These are phyloP conservation scores for Talaromyces adpressus DNA, from an alignment of 495 filamentous ascomycete genomes.

Conservation along the genomic window DNA sequence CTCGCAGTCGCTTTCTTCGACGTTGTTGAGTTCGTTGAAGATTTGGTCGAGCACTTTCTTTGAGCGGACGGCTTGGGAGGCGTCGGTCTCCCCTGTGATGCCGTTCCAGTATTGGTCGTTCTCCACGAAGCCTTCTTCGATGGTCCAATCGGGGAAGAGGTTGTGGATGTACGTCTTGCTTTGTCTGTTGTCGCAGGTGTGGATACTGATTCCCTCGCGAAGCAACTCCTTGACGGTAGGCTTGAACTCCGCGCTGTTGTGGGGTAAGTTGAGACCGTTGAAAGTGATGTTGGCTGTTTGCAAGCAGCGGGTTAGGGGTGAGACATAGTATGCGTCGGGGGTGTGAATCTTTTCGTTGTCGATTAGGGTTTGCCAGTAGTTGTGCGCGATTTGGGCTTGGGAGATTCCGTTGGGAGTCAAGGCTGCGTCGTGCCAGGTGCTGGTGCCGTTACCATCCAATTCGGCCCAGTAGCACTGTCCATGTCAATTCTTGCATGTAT, in stretches of 20 bases:
- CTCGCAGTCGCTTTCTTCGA: constrained; percentile 20
- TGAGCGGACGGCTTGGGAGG: constrained; percentile 48
- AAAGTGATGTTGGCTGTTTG: constrained; percentile 60
- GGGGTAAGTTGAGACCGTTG: constrained; percentile 43
- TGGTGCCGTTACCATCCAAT: constrained; percentile 58
- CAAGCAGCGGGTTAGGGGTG: constrained; percentile 61
- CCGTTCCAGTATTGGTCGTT: constrained; percentile 56
- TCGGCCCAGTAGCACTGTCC: constrained; percentile 69
- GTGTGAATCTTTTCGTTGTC: constrained; percentile 48
- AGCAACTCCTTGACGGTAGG: constrained; percentile 65
- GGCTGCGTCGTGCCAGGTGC: constrained; percentile 62
- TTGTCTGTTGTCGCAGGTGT: constrained; percentile 73
- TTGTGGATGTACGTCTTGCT: constrained; percentile 47
- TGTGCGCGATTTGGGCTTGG: constrained; percentile 56
- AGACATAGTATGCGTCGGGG: constrained; percentile 60
- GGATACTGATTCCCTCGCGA: constrained; percentile 64
- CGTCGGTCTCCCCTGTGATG: constrained; percentile 43
- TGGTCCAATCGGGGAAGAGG: constrained; percentile 49
- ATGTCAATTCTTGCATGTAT: constrained; percentile 43
- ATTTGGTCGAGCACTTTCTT: constrained; percentile 54
- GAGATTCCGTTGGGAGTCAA: constrained; percentile 52
- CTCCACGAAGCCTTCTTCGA: constrained; percentile 59
- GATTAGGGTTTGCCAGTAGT: constrained; percentile 56
- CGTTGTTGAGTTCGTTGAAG: constrained; percentile 30
- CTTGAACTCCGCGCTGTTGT: constrained; percentile 36